Conservation (phyloP, 495 filamentous ascomycete species). For the Podospora comata region DNA sequence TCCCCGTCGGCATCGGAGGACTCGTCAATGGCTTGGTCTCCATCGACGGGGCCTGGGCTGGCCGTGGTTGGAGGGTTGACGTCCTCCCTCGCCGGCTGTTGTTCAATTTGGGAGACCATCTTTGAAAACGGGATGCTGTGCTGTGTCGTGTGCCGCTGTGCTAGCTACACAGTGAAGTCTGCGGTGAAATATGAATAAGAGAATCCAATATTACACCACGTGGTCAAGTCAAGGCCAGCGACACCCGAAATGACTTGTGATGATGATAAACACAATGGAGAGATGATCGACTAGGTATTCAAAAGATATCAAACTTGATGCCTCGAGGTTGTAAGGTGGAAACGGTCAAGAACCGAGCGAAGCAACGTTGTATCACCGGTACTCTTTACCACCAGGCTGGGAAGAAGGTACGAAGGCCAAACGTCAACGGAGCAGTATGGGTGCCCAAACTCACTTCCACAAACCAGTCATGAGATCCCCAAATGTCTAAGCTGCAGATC, state of each 20-base stretch:
- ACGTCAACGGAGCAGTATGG: not conserved
- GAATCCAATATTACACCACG: not conserved
- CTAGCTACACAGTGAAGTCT: not conserved
- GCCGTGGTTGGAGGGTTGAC: not conserved
- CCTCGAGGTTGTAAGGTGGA: not conserved
- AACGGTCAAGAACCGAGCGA: not conserved
- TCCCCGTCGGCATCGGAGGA: conserved; percentile 36
- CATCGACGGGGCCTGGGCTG: not conserved
- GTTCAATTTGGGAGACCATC: not conserved
- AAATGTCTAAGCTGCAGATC: not conserved
- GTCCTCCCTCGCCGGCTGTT: not conserved
- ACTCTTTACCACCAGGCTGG: not conserved
- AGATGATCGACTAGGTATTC: not conserved
- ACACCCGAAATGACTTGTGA: not conserved
- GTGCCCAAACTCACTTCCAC: not conserved
- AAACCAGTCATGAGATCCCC: not conserved
- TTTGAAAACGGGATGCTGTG: not conserved
- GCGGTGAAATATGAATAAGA: not conserved
- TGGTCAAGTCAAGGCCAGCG: not conserved
- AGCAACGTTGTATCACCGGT: not conserved
- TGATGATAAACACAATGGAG: not conserved
- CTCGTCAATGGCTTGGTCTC: conserved; percentile 34
- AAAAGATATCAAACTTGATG: not conserved
- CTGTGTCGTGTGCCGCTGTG: not conserved
- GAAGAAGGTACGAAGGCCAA: not conserved